These are phyloP conservation scores for Citrus sp. DNA, from an alignment of 345 rosid species.

Conservation along the genomic window DNA sequence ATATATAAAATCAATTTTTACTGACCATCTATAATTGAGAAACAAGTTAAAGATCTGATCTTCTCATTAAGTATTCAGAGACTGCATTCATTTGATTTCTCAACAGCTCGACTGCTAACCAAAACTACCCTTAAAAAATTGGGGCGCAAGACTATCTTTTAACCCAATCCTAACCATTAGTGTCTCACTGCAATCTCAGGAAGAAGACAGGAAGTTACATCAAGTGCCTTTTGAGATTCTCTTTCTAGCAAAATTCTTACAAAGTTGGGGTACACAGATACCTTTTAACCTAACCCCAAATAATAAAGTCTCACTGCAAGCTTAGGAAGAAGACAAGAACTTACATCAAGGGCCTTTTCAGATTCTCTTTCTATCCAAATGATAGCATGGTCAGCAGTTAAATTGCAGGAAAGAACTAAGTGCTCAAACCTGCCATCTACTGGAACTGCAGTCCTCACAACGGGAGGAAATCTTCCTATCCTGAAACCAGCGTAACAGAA, in stretches of 20 bases:
- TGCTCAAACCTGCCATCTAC: conserved; percentile 98
- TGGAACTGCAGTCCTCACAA: conserved; percentile 96
- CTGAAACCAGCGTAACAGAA: conserved; percentile 35
- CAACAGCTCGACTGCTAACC: not conserved
- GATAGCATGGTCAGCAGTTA: conserved; percentile 81
- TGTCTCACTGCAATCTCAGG: not conserved
- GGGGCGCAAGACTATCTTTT: not conserved
- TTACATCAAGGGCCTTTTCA: conserved; percentile 75
- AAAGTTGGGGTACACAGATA: not conserved
- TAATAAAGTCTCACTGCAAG: not conserved
- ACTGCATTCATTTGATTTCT: not conserved
- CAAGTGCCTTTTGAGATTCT: no score
- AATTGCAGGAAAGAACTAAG: conserved; percentile 82
- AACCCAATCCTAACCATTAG: not conserved
- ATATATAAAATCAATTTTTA: not conserved
- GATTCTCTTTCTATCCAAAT: conserved; percentile 91
- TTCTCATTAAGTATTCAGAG: not conserved
- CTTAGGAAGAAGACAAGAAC: conserved; percentile 18
- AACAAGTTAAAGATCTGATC: not conserved
- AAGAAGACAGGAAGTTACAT: not conserved
- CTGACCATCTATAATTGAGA: not conserved
- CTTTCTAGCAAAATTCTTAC: no score
- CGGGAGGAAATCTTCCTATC: conserved; percentile 83
- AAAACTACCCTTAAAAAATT: not conserved
- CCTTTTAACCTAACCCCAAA: not conserved